phyloP scores from a whole-genome alignment of 164 flowering plant genomes.

The Chimonanthus praecox region DNA sequence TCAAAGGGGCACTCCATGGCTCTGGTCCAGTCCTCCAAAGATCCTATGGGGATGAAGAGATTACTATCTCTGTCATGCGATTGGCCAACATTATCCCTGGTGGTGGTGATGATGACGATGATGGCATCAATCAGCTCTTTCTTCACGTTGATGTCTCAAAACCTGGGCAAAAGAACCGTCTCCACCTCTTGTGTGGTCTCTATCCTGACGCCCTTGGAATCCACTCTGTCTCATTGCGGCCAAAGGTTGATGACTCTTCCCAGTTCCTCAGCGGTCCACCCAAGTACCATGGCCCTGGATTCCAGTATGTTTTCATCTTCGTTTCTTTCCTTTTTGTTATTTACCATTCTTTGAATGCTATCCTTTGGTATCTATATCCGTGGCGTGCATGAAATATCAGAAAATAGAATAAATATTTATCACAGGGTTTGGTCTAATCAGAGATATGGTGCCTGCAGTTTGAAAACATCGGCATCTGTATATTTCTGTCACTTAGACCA shows the following conservation, averaged over 20 bases:
- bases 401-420: too few species aligned
- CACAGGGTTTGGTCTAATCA: too few species aligned
- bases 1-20: constrained; percentile 60
- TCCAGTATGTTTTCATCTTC: constrained; percentile 44
- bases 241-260: constrained; percentile 23
- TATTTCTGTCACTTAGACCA: too few species aligned
- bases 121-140: constrained; percentile 61
- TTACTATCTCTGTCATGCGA: constrained; percentile 59
- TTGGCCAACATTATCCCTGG: constrained; percentile 44
- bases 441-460: too few species aligned
- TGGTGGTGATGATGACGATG: constrained; percentile 33
- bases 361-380: background rate
- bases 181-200: constrained; percentile 77
- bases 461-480: too few species aligned
- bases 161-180: constrained; percentile 38
- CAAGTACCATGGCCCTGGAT: constrained; percentile 57
- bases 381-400: too few species aligned
- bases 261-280: constrained; percentile 31
- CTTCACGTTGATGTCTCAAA: constrained; percentile 70
- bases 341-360: background rate
- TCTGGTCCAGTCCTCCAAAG: constrained; percentile 61
- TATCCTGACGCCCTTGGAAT: constrained; percentile 89
- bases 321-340: background rate
- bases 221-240: constrained; percentile 68
- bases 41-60: constrained; percentile 53